Conservation (phyloP, 2,329 filamentous ascomycete genomes). For the Trichoderma lentiforme region DNA sequence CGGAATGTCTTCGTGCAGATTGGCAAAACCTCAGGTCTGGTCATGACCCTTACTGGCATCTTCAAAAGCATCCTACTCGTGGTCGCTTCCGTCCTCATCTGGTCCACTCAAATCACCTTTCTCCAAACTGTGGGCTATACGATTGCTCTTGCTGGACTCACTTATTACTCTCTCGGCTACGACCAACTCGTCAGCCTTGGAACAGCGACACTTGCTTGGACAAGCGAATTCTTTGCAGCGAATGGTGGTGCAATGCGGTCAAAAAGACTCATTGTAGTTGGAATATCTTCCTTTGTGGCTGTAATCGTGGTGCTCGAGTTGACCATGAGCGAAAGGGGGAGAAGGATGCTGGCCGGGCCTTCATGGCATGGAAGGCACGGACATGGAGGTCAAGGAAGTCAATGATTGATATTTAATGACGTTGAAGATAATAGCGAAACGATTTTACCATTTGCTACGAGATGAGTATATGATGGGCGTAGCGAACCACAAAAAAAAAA, state of each 20-base stretch:
- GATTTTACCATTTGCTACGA: neutral
- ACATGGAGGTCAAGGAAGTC: neutral
- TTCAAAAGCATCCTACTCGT: conserved; percentile 87
- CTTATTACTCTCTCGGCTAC: conserved; percentile 47
- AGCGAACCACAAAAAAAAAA: neutral
- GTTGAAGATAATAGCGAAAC: neutral
- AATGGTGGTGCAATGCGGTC: conserved; percentile 7
- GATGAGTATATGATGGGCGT: neutral
- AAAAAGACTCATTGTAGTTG: conserved; percentile 16
- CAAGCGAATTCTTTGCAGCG: conserved; percentile 17
- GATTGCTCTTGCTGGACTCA: conserved; percentile 57
- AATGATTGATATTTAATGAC: neutral
- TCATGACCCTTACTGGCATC: conserved; percentile 81
- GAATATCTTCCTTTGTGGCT: conserved; percentile 26
- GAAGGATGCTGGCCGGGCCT: neutral
- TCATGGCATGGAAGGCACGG: neutral
- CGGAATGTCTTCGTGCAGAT: conserved; percentile 51
- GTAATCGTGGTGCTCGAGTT: conserved; percentile 26
- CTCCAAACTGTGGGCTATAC: conserved; percentile 76
- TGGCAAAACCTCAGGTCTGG: conserved; percentile 80
- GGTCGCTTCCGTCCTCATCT: conserved; percentile 70
- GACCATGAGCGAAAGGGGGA: conserved; percentile 1
- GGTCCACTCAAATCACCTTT: conserved; percentile 66
- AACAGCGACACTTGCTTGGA: neutral
- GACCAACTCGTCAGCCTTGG: conserved; percentile 31